These are phyloP conservation scores for Anethum foeniculum DNA, from an alignment of 140 eudicot genomes.

Conservation along the genomic window DNA sequence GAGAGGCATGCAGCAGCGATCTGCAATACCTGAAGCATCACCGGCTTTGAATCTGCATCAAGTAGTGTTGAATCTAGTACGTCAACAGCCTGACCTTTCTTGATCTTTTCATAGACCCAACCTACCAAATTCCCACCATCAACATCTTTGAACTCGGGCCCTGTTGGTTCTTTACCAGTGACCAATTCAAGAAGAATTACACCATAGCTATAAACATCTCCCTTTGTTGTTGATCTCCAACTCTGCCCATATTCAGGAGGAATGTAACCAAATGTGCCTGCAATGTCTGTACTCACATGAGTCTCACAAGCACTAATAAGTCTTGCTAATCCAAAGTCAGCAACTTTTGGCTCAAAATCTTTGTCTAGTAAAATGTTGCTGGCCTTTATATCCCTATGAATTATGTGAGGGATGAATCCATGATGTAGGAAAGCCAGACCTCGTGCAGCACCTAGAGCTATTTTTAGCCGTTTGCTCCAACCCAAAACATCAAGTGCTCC, in stretches of 20 bases:
- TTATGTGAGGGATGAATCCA: slow-evolving; percentile 70
- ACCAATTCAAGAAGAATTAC: slow-evolving; percentile 75
- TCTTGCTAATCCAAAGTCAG: slow-evolving; percentile 85
- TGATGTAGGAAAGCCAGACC: slow-evolving; percentile 84
- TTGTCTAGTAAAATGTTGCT: slow-evolving; percentile 61
- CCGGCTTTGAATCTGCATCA: slow-evolving; percentile 44
- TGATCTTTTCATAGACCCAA: slow-evolving; percentile 66
- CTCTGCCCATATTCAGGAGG: slow-evolving; percentile 94
- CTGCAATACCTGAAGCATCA: slow-evolving; percentile 59
- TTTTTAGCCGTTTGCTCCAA: slow-evolving; percentile 57
- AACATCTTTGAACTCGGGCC: slow-evolving; percentile 67
- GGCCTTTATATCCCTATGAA: slow-evolving; percentile 82
- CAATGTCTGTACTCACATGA: slow-evolving; percentile 79
- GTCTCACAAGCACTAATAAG: slow-evolving; percentile 82
- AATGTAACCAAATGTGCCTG: slow-evolving; percentile 84
- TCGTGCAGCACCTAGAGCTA: slow-evolving; percentile 76
- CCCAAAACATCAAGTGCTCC: slow-evolving; percentile 38
- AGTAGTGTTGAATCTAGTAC: slow-evolving; percentile 56
- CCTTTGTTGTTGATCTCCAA: slow-evolving; percentile 71
- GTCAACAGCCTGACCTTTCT: slow-evolving; percentile 51
- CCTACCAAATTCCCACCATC: slow-evolving; percentile 93
- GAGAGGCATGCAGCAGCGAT: slow-evolving; percentile 56
- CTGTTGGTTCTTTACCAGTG: slow-evolving; percentile 83
- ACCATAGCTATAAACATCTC: slow-evolving; percentile 82
- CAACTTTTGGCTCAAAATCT: slow-evolving; percentile 72